phyloP scores from a whole-genome alignment of 192 early-diverging fungal genomes.

The Podila horticola region DNA sequence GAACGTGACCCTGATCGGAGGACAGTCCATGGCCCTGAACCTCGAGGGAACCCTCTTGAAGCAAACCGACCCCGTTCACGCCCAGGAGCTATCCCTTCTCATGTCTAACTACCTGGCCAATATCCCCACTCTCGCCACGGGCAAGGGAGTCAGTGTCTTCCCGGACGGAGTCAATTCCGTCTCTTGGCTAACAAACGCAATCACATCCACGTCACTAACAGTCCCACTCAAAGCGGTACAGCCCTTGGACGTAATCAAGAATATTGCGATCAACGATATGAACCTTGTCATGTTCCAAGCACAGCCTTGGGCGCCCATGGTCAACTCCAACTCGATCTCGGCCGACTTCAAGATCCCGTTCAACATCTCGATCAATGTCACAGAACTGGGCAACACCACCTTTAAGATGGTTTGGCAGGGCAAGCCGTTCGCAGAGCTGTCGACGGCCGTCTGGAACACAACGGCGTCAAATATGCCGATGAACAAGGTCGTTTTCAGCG shows the following conservation, averaged over 20 bases:
- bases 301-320: constrained; percentile 51
- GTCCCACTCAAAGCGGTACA: constrained; percentile 48
- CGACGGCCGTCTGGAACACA: too few species aligned
- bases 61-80: background rate
- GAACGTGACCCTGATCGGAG: background rate
- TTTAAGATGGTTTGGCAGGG: too few species aligned
- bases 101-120: constrained; percentile 60
- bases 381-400: too few species aligned
- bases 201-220: constrained; percentile 49
- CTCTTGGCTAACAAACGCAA: constrained; percentile 54
- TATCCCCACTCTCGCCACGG: constrained; percentile 47
- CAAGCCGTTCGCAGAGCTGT: too few species aligned
- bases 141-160: constrained; percentile 52
- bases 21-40: background rate
- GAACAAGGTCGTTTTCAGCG: too few species aligned
- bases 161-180: constrained; percentile 48
- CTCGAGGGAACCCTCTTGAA: constrained; percentile 2
- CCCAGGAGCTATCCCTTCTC: constrained; percentile 12
- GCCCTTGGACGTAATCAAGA: constrained; percentile 53
- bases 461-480: too few species aligned
- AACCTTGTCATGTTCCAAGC: constrained; percentile 48
- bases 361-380: constrained; percentile 59
- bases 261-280: constrained; percentile 55
- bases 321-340: constrained; percentile 39
- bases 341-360: constrained; percentile 63